Percentiles rank a stretch among this genome's conserved stretches.
Conservation (phyloP, 441 rosid species). For the Erodium chrysanthum region DNA sequence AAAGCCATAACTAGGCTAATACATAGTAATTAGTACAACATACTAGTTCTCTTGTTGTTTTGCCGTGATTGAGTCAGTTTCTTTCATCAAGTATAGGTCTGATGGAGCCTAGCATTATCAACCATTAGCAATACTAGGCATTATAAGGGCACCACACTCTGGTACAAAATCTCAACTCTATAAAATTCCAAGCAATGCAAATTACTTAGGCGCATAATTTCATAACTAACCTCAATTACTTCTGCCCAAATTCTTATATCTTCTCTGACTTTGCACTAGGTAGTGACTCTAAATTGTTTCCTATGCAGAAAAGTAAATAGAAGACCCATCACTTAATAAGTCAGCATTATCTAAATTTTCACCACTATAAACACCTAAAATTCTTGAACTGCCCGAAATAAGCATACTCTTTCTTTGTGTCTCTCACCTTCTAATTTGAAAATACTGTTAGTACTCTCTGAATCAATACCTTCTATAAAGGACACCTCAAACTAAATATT, state of each 20-base stretch:
- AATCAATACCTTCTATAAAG: too few relatives aligned
- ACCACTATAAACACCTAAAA: neutral
- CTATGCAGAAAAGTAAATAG: neutral
- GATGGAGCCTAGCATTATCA: too few relatives aligned
- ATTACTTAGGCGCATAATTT: neutral
- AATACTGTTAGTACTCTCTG: too few relatives aligned
- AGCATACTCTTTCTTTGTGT: neutral
- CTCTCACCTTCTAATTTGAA: neutral
- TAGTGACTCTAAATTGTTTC: neutral
- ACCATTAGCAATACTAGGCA: neutral
- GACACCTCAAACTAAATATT: neutral
- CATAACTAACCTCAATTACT: too few relatives aligned
- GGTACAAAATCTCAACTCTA: neutral
- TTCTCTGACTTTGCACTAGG: neutral
- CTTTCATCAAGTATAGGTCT: too few relatives aligned
- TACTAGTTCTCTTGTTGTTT: neutral
- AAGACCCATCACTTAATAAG: neutral
- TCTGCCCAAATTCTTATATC: neutral
- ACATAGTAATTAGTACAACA: neutral
- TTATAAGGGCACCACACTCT: neutral
- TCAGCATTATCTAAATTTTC: neutral
- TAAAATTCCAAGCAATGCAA: neutral
- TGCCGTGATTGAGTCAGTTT: neutral
- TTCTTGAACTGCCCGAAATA: neutral
- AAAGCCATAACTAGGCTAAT: neutral